phyloP scores from a whole-genome alignment of 495 filamentous ascomycete genomes.

The Penicillium ucsense region DNA sequence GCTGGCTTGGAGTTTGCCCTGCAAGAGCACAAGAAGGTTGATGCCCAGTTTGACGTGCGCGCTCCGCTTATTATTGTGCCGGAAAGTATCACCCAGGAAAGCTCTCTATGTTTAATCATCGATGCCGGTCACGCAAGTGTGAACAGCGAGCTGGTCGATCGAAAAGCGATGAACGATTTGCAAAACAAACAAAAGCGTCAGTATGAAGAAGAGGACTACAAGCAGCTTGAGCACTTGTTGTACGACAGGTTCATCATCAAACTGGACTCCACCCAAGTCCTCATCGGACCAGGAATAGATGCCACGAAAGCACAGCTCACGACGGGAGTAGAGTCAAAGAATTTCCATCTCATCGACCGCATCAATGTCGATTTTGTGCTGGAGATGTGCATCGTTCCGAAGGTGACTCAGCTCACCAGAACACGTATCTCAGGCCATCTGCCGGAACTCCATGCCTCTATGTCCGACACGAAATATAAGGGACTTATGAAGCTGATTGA shows the following conservation, averaged over 20 bases:
- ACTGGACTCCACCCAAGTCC: conserved; percentile 83
- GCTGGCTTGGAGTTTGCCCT: conserved; percentile 93
- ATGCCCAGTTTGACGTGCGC: conserved; percentile 90
- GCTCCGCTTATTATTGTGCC: conserved; percentile 94
- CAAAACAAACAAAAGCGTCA: conserved; percentile 83
- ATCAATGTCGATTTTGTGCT: conserved; percentile 95
- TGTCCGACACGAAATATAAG: conserved; percentile 94
- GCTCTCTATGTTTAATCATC: conserved; percentile 77
- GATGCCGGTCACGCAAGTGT: conserved; percentile 94
- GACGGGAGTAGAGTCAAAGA: conserved; percentile 54
- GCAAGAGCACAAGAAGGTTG: conserved; percentile 94
- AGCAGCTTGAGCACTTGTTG: conserved; percentile 77
- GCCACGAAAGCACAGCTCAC: conserved; percentile 79
- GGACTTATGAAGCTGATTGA: conserved; percentile 92
- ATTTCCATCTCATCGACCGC: conserved; percentile 85
- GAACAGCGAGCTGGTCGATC: conserved; percentile 86
- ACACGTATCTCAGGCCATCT: conserved; percentile 84
- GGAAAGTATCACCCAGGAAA: conserved; percentile 73
- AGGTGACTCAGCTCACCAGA: conserved; percentile 86
- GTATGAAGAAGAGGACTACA: conserved; percentile 83
- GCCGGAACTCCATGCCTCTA: conserved; percentile 80
- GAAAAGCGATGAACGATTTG: conserved; percentile 75
- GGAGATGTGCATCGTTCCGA: conserved; percentile 87
- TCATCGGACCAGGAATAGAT: conserved; percentile 91
- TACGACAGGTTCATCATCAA: conserved; percentile 94